Evolutionary conservation across 257 asterid genomes (phyloP), one percentile per base, ranked within the genome.

Genomic region (Rehmannia glutinosa): DNA sequence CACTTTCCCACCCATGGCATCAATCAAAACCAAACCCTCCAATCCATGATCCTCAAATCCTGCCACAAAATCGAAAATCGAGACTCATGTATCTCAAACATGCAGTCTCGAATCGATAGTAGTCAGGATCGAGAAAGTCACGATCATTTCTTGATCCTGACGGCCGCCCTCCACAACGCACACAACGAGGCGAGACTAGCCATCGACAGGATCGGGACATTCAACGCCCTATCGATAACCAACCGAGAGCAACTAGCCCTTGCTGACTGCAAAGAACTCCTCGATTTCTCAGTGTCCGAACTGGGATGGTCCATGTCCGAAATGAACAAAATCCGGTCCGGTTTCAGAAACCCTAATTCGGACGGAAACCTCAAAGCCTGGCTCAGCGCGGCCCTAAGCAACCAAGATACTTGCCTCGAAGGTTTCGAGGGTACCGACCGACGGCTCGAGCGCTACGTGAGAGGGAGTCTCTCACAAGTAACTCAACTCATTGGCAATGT

Each of bases 381-480:
- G 99, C 78, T 93, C 0, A 93, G 99, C 68, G 99, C 97, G 3
- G 97, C 97, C 0, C 78, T 93, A 8, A 86, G 99, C 92, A 93
- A 93, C 75, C 99, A 93, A 72, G 97, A 93, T 69, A 93, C 99
- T 0, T 93, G 99, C 73, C 81, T 93, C 0, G 99, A 93, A 71
- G 99, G 99, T 25, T 93, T 93, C 8, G 91, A 88, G 68, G 99
- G 99, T 25, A 93, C 99, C 0, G 96, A 93, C 25, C 74, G 87
- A 5, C 90, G 77, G 53, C 86, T 90, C 3, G 89, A 86, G 42
- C 77, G 80, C 27, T 90, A 84, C 70, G 69, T 90, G 0, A 75
- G 82, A 33, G 96, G 96, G 16, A 83, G 95, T 58, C 73, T 93
- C 21, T 69, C 81, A n/a, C 95, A 90, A 74, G 96, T 93, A 2